phyloP scores from a whole-genome alignment of 2,329 filamentous ascomycete genomes.

The Tetracladium maxilliforme region DNA sequence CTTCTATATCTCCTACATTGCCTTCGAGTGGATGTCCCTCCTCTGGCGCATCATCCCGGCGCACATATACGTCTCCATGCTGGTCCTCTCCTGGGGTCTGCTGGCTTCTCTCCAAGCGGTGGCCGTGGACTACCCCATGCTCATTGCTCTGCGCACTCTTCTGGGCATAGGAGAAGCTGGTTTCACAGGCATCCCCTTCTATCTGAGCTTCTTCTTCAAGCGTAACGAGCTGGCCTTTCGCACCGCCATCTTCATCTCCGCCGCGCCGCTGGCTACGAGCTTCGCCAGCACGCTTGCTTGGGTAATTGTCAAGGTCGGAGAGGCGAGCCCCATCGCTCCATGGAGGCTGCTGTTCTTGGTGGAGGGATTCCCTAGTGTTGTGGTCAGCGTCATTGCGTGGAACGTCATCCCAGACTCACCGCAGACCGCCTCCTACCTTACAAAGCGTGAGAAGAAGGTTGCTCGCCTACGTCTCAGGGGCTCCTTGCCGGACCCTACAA shows the following conservation, averaged over 20 bases:
- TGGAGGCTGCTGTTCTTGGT: conserved; percentile 79
- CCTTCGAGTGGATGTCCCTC: conserved; percentile 50
- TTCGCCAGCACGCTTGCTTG: conserved; percentile 72
- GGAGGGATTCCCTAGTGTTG: conserved; percentile 71
- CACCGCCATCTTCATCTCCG: conserved; percentile 77
- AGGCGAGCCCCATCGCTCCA: conserved; percentile 53
- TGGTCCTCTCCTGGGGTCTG: conserved; percentile 69
- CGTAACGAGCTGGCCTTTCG: conserved; percentile 66
- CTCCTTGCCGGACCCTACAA: too few relatives aligned
- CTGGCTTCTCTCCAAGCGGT: conserved; percentile 60
- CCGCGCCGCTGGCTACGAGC: conserved; percentile 66
- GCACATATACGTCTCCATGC: conserved; percentile 40
- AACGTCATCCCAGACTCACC: conserved; percentile 64
- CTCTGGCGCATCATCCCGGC: conserved; percentile 45
- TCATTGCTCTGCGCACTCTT: conserved; percentile 38
- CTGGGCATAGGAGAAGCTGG: conserved; percentile 51
- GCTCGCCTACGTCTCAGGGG: conserved; percentile 50
- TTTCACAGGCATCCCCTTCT: conserved; percentile 49
- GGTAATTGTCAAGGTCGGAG: conserved; percentile 57
- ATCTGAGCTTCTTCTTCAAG: conserved; percentile 50
- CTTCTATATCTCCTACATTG: conserved; percentile 49
- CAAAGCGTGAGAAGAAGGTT: conserved; percentile 48
- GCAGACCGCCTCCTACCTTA: conserved; percentile 47
- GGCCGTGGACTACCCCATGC: conserved; percentile 45
- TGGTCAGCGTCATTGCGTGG: conserved; percentile 64